phyloP scores from a whole-genome alignment of 2,329 filamentous ascomycete species.

The Nothophoma quercina region DNA sequence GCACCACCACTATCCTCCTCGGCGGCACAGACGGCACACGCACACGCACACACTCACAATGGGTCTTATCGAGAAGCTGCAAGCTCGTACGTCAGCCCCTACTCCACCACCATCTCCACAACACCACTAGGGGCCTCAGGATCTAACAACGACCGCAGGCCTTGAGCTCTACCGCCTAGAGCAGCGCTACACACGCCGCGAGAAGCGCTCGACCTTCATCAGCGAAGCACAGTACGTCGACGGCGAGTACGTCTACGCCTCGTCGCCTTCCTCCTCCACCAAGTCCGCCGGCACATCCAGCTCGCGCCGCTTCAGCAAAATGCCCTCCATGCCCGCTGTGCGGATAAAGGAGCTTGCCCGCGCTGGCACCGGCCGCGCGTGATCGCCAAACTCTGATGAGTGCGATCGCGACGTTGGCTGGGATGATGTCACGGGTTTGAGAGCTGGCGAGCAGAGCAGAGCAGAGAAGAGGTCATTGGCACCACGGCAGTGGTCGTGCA shows the following conservation, averaged over 20 bases:
- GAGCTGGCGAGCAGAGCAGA: too few relatives aligned
- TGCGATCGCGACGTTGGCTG: not conserved
- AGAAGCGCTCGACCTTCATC: slow-evolving; percentile 87
- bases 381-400: slow-evolving; percentile 14
- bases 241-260: slow-evolving; percentile 86
- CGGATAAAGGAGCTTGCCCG: slow-evolving; percentile 44
- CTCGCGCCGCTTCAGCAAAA: slow-evolving; percentile 46
- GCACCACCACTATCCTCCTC: slow-evolving; percentile 16
- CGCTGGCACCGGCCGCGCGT: slow-evolving; percentile 37
- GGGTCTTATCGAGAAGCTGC: slow-evolving; percentile 51
- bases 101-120: not conserved
- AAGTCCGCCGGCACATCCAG: slow-evolving; percentile 31
- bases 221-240: slow-evolving; percentile 92
- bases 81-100: slow-evolving; percentile 45
- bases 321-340: slow-evolving; percentile 41
- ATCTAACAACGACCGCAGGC: slow-evolving; percentile 49
- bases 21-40: slow-evolving; percentile 14
- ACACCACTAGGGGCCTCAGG: not conserved
- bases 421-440: not conserved
- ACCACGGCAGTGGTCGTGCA: slow-evolving; percentile 4
- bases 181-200: slow-evolving; percentile 90
- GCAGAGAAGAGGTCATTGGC: not conserved
- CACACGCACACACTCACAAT: slow-evolving; percentile 38
- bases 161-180: slow-evolving; percentile 94
- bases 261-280: slow-evolving; percentile 44